phyloP scores from a whole-genome alignment of 2,329 filamentous ascomycete genomes.

The Exophiala dermatitidis region DNA sequence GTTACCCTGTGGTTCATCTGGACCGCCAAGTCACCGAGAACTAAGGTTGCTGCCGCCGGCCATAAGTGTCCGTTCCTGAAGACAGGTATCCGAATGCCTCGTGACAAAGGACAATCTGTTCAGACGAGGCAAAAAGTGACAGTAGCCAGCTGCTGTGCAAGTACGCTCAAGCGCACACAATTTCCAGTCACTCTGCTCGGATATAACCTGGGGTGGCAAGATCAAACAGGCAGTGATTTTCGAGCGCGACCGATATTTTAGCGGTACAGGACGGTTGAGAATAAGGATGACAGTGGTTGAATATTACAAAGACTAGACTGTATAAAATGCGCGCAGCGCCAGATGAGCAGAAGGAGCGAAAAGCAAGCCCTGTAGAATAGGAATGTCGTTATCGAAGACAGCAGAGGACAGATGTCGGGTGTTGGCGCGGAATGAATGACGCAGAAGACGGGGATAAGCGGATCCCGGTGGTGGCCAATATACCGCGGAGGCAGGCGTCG shows the following conservation, averaged over 20 bases:
- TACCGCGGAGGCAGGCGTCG: background rate
- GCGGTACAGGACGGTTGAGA: background rate
- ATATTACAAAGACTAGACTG: constrained; percentile 19
- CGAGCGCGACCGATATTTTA: background rate
- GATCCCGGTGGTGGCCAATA: constrained; percentile 4
- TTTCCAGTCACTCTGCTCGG: background rate
- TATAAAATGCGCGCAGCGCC: constrained; percentile 21
- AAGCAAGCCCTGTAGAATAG: constrained; percentile 4
- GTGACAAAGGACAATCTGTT: background rate
- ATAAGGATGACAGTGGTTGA: background rate
- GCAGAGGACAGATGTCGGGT: constrained; percentile 13
- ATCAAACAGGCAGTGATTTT: constrained; percentile 3
- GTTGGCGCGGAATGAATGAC: constrained; percentile 21
- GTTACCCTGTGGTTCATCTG: constrained; percentile 11
- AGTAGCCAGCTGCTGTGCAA: background rate
- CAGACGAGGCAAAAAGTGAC: background rate
- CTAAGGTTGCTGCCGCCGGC: constrained; percentile 10
- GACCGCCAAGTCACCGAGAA: constrained; percentile 18
- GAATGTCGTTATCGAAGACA: constrained; percentile 2
- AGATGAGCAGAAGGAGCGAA: constrained; percentile 7
- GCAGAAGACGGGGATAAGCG: constrained; percentile 18
- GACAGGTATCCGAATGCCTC: background rate
- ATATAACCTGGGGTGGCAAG: background rate
- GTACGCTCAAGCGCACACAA: background rate
- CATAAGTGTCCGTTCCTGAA: constrained; percentile 10